Percentiles rank a stretch among this genome's conserved stretches.
phyloP scores from a whole-genome alignment of 441 rosid genomes.

The Erysimum cheiri region DNA sequence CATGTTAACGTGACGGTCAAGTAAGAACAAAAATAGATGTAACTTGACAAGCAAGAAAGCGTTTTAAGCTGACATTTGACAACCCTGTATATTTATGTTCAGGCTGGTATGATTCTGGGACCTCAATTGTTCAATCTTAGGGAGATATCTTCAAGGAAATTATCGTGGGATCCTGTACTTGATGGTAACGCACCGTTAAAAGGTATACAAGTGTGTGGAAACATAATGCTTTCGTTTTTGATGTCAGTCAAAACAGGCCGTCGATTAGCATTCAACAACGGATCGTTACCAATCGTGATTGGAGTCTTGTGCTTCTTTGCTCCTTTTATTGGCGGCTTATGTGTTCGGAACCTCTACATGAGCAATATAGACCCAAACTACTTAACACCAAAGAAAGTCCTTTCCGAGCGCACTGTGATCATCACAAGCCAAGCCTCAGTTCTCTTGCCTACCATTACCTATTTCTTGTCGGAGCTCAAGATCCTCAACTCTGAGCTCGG shows the following conservation, averaged over 20 bases:
- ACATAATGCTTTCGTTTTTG: constrained; percentile 28
- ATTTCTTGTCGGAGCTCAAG: constrained; percentile 33
- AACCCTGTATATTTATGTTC: no score
- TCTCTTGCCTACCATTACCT: constrained; percentile 19
- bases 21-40: background rate
- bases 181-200: constrained; percentile 29
- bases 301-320: constrained; percentile 25
- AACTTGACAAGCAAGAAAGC: constrained; percentile 18
- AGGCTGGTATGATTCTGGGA: constrained; percentile 39
- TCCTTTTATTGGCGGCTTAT: constrained; percentile 23
- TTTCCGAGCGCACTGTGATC: constrained; percentile 25
- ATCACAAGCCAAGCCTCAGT: constrained; percentile 23
- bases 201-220: constrained; percentile 11
- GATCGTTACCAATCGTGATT: constrained; percentile 28
- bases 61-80: no score
- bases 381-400: constrained; percentile 19
- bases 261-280: constrained; percentile 25
- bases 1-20: background rate
- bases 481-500: constrained; percentile 37
- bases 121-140: constrained; percentile 34
- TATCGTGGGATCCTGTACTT: constrained; percentile 15
- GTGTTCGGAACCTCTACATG: constrained; percentile 17
- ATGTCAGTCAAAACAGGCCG: constrained; percentile 36
- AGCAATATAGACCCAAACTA: constrained; percentile 11
- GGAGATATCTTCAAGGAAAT: constrained; percentile 1